Base-by-base conservation (phyloP, 371 early-diverging fungal species). In the Batkoa obscura region DNA sequence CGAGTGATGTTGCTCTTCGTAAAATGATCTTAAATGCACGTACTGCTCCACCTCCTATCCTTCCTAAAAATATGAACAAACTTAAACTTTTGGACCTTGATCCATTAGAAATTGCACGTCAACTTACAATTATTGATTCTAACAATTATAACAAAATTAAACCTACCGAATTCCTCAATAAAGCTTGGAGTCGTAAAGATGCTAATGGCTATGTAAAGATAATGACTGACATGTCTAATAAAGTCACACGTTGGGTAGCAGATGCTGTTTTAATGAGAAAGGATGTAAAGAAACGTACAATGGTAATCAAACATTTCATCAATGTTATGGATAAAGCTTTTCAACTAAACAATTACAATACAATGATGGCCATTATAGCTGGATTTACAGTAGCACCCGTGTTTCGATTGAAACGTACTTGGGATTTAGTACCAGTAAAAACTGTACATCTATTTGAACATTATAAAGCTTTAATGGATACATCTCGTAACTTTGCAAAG, bases 91-190 rank as follows among this genome's bases (percentile, higher is more conserved):
- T 81, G 43, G 94, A 95, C 50, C 66, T 92, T 17, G 90, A 94
- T 64, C 86, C 96, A 1, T 62, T 89, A 23, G 98, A 97, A 65
- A 58, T 95, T 33, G 94, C 94, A 0, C 74, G 98, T 9, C 96
- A 97, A 66, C 64, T 97, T 54, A 92, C 91, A 1, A 68, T 95
- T 48, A 78, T 91, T 57, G 90, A 92, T 60, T 81, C 78, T 15
- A 76, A 74, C 36, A 51, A 81, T 9, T 94, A 86, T 64, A 78
- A 75, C 67, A 76, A 76, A 54, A 87, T 95, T 56, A 72, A 78
- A 41, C 85, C 89, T 2, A 72, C 79, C 48, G 96, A 95, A 68
- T 85, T 88, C 57, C 64, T 95, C 39, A 77, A 81, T 59, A 88
- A 93, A 62, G 87, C 86, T 4, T 95, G 94, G 94, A 75, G 81